Evolutionary conservation across 1,284 basidiomycete genomes (phyloP), one percentile per base, ranked within the genome.

Genomic region (Wolfiporia cocos): DNA sequence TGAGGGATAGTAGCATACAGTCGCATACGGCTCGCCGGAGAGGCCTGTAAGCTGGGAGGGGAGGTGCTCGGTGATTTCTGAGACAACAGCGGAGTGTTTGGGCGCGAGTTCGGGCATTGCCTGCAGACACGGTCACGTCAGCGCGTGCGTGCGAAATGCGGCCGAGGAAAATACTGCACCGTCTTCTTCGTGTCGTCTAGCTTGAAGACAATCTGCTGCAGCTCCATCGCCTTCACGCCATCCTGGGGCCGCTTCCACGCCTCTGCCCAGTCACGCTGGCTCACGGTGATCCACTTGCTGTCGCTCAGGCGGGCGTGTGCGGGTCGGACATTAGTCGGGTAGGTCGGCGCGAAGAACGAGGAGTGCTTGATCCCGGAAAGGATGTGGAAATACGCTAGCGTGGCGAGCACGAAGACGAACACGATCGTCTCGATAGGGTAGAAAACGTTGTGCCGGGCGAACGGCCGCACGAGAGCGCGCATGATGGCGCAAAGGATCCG

Each of bases 381-480:
- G 48, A 95, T 76, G 62, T 93, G 89, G 62, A 96, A 94, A 66
- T 96, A 96, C 38, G 87, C 85, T 32, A 96, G 75, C 3, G 93
- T 96, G 26, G 86, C 86, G 47, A 92, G 64, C 58, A 93, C 78
- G 61, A 84, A 90, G 65, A 89, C 86, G 57, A 81, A 78, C 43
- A 95, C 91, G 52, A 95, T 90, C 18, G 87, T 85, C 63, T 97
- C 93, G 44, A 85, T 84, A 37, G 81, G 82, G 3, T 68, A 77
- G 60, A 76, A 76, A 17, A 78, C 79, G 2, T 81, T 77, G 48
- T 80, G 78, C 9, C 73, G 71, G 4, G 80, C 80, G 50, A 85
- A 68, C 0, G 80, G 78, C 31, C 77, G 65, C 30, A 82, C 64
- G 19, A 81, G 50, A 10, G 75, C 70, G 35, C 79, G 70, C 73